phyloP scores from a whole-genome alignment of 352 stramenopile genomes.

The Globisporangium uncinulatum region DNA sequence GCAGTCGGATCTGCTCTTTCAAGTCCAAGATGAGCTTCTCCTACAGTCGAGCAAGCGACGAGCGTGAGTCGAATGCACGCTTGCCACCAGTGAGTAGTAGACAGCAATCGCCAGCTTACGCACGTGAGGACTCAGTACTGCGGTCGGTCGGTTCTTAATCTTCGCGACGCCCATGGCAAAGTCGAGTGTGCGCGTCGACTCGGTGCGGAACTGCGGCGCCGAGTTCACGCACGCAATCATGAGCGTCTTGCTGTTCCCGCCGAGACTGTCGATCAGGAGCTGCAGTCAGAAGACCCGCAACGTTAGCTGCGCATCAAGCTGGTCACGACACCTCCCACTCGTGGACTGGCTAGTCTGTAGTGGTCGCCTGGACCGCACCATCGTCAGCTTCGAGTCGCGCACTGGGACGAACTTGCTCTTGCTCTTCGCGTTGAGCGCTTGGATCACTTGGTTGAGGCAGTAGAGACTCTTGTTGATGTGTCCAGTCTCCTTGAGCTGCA shows the following conservation, averaged over 20 bases:
- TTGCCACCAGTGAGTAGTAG: too few relatives aligned
- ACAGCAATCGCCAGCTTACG: not conserved
- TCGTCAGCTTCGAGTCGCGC: conserved; percentile 71
- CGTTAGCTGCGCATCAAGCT: not conserved
- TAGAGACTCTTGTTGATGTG: conserved; percentile 81
- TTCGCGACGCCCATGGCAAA: conserved; percentile 78
- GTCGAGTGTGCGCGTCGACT: conserved; percentile 64
- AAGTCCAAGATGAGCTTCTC: conserved; percentile 69
- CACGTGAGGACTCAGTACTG: conserved; percentile 60
- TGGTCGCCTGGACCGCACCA: conserved; percentile 17
- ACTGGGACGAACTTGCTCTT: conserved; percentile 61
- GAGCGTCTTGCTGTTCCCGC: conserved; percentile 69
- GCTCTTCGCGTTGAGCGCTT: conserved; percentile 48
- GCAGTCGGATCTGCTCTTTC: conserved; percentile 56
- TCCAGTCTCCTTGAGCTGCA: conserved; percentile 64
- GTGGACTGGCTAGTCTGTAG: too few relatives aligned
- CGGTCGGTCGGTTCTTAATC: conserved; percentile 70
- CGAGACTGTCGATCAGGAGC: conserved; percentile 66
- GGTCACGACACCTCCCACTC: not conserved
- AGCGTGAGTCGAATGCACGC: not conserved
- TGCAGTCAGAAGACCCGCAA: conserved; percentile 3
- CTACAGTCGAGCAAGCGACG: conserved; percentile 9
- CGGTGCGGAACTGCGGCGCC: conserved; percentile 42
- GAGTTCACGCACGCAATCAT: conserved; percentile 77
- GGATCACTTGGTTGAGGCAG: conserved; percentile 72